phyloP scores from a whole-genome alignment of 768 basidiomycete species.

The Kwoniella sp. region DNA sequence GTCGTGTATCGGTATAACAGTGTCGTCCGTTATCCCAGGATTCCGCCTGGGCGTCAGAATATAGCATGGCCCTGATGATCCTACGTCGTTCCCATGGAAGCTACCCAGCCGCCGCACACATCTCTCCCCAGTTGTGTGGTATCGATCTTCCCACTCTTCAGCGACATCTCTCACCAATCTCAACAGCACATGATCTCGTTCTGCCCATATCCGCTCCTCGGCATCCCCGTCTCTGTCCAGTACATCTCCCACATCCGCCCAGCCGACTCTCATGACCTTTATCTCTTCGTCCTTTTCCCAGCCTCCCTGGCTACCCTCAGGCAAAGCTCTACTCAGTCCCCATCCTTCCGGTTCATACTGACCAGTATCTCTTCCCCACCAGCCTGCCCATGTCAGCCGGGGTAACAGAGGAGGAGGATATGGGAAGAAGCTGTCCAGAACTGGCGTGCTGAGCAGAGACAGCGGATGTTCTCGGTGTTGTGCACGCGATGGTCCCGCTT shows the following conservation, averaged over 20 bases:
- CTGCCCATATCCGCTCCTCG: conserved; percentile 22
- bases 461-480: conserved; percentile 44
- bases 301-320: not conserved
- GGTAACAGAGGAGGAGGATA: conserved; percentile 53
- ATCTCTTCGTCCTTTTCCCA: conserved; percentile 30
- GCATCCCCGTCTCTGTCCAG: conserved; percentile 32
- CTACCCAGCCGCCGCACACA: conserved; percentile 27
- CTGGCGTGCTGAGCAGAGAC: conserved; percentile 48
- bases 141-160: conserved; percentile 38
- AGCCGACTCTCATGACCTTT: conserved; percentile 34
- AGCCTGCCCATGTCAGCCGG: conserved; percentile 34
- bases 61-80: conserved; percentile 22
- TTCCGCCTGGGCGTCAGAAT: conserved; percentile 21
- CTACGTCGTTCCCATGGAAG: not conserved
- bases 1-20: conserved; percentile 4
- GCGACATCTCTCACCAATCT: conserved; percentile 26
- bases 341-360: conserved; percentile 21
- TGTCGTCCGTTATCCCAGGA: not conserved
- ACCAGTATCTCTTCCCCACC: conserved; percentile 42
- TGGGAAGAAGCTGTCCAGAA: conserved; percentile 54
- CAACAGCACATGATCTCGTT: conserved; percentile 33
- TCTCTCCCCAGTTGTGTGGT: conserved; percentile 7
- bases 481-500: conserved; percentile 11
- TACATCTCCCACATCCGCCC: conserved; percentile 48
- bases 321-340: conserved; percentile 13